phyloP scores from a whole-genome alignment of 2,329 filamentous ascomycete species.

The Penicillium sp. region DNA sequence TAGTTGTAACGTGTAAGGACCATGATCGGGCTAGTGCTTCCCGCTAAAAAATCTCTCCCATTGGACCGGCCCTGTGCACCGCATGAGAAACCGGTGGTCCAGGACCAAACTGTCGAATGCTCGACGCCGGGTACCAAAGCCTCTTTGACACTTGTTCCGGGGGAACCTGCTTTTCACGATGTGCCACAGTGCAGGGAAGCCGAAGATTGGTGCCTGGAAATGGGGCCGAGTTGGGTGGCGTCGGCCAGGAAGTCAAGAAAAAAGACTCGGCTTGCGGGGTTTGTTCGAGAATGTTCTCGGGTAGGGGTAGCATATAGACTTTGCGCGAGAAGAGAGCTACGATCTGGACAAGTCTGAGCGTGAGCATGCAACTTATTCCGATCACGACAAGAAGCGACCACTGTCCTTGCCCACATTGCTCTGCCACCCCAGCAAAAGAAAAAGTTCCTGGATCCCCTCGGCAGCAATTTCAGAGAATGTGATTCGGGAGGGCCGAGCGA shows the following conservation, averaged over 20 bases:
- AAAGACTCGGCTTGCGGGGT: background rate
- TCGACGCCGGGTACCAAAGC: background rate
- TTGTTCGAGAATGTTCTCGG: background rate
- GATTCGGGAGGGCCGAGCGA: background rate
- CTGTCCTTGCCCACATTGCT: background rate
- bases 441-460: background rate
- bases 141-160: background rate
- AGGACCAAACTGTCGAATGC: background rate
- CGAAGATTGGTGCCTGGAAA: slow-evolving; percentile 3
- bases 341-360: background rate
- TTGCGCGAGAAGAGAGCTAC: background rate
- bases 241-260: background rate
- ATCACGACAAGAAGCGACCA: background rate
- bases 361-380: background rate
- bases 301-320: background rate
- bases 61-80: background rate
- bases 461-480: background rate
- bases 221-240: slow-evolving; percentile 11
- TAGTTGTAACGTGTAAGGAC: background rate
- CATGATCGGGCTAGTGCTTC: background rate
- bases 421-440: background rate
- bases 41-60: background rate
- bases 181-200: too few species aligned
- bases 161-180: slow-evolving; percentile 1
- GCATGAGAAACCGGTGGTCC: background rate